Base-by-base conservation (phyloP, 2,329 filamentous ascomycete genomes). In the Cryphonectria radicalis region DNA sequence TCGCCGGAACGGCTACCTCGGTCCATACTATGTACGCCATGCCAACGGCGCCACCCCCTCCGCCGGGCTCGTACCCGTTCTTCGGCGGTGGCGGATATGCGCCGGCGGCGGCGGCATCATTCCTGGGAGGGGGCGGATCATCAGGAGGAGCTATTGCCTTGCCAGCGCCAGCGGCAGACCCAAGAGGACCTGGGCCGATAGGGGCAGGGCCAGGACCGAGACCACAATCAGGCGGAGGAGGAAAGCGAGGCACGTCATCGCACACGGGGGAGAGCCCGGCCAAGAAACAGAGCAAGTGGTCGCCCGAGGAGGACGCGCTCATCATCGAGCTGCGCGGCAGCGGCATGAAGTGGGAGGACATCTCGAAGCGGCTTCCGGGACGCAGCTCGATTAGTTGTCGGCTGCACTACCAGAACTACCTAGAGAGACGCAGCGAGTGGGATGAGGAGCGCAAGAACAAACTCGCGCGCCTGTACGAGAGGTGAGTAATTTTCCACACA, bases 341-440 rank as follows among this genome's bases (percentile, higher is more conserved):
- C 76, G 93, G 93, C 11, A 97, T 98, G 94, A 98, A 98, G 80
- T 98, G 95, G 96, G 95, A 98, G 79, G 95, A 98, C 81, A 98
- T 98, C 77, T 97, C 94, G 73, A 97, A 95, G 84, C 89, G 92
- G 69, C 84, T 98, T 66, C 95, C 94, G 3, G 95, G 95, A 73
- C 90, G 96, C 76, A 98, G 94, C 81, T 92, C 94, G 70, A 98
- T 98, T 77, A 97, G 94, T 77, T 98, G 95, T 81, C 91, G 95
- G 60, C 86, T 98, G 67, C 94, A 97, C 79, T 98, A 98, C 81
- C 95, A 98, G 78, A 99, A 99, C 80, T 98, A 98, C 80, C 89
- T 98, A 68, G 96, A 99, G 81, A 89, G 94, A 77, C 88, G 94
- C 70, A 94, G 93, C 77, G 94, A 97, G 79, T 98, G 95, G 95